These are phyloP conservation scores for Leptographium procerum DNA, from an alignment of 2,329 filamentous ascomycete genomes.

Conservation along the genomic window DNA sequence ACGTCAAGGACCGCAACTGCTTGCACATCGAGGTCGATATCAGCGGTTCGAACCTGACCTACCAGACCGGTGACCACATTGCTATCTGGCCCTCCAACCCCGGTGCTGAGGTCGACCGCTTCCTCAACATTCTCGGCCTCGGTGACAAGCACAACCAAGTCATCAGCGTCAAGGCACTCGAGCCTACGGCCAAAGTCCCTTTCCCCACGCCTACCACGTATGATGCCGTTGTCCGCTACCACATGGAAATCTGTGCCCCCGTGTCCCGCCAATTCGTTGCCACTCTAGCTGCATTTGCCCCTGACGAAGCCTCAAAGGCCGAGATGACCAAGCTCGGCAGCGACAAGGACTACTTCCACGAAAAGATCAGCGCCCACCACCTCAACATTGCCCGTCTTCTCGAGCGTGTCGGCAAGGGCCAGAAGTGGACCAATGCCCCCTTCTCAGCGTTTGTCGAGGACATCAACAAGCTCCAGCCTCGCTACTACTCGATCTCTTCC, in stretches of 20 bases:
- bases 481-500: conserved; percentile 98
- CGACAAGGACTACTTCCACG: conserved; percentile 92
- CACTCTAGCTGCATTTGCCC: conserved; percentile 78
- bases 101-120: conserved; percentile 81
- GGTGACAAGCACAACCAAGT: conserved; percentile 68
- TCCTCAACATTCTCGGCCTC: conserved; percentile 69
- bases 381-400: conserved; percentile 86
- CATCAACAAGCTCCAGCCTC: conserved; percentile 86
- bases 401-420: conserved; percentile 56
- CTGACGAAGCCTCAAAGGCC: conserved; percentile 70
- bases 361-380: conserved; percentile 68
- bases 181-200: conserved; percentile 91
- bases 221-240: conserved; percentile 84
- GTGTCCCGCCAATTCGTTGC: conserved; percentile 93
- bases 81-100: conserved; percentile 96
- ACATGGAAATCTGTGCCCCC: conserved; percentile 91
- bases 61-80: conserved; percentile 95
- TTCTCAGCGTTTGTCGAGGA: conserved; percentile 94
- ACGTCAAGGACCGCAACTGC: conserved; percentile 82
- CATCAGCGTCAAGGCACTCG: conserved; percentile 79
- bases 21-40: conserved; percentile 93
- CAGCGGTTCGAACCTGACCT: conserved; percentile 75
- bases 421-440: conserved; percentile 73
- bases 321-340: conserved; percentile 81
- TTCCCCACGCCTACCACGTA: conserved; percentile 97